phyloP scores from a whole-genome alignment of 2,329 filamentous ascomycete species.

The Ophiostoma himal-ulmi region DNA sequence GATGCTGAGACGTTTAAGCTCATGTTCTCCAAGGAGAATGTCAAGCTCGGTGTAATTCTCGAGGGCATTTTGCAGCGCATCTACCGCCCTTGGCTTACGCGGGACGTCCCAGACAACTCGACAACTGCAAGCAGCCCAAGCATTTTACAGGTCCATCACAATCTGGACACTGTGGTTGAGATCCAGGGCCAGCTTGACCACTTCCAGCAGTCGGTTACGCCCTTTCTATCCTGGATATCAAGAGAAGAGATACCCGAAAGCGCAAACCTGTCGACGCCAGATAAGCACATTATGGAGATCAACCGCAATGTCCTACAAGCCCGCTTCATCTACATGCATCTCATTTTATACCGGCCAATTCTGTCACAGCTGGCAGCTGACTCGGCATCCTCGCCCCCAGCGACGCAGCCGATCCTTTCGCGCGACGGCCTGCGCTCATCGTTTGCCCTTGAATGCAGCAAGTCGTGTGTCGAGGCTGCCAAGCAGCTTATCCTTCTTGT shows the following conservation, averaged over 20 bases:
- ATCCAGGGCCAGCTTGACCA: slow-evolving; percentile 21
- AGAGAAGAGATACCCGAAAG: neutral
- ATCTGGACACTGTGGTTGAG: slow-evolving; percentile 21
- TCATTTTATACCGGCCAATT: neutral
- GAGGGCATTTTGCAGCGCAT: slow-evolving; percentile 23
- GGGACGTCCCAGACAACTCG: slow-evolving; percentile 12
- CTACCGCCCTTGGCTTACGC: slow-evolving; percentile 22
- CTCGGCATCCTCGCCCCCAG: neutral
- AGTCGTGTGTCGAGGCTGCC: slow-evolving; percentile 22
- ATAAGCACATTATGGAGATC: neutral
- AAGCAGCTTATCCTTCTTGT: slow-evolving; percentile 18
- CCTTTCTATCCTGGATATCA: slow-evolving; percentile 19
- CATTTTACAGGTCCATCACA: slow-evolving; percentile 12
- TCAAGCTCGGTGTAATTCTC: slow-evolving; percentile 21
- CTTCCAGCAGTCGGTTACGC: slow-evolving; percentile 20
- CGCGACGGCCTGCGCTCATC: slow-evolving; percentile 21
- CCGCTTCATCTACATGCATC: neutral
- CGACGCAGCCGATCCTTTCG: neutral
- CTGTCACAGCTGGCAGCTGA: neutral
- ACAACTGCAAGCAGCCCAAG: neutral
- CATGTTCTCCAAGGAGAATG: slow-evolving; percentile 19
- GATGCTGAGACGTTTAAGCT: slow-evolving; percentile 15
- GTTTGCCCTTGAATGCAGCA: slow-evolving; percentile 22
- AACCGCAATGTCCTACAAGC: neutral
- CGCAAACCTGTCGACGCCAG: neutral